Evolutionary conservation across 2,329 filamentous ascomycete species (phyloP).

Genomic region (Epicoccum sorghinum): DNA sequence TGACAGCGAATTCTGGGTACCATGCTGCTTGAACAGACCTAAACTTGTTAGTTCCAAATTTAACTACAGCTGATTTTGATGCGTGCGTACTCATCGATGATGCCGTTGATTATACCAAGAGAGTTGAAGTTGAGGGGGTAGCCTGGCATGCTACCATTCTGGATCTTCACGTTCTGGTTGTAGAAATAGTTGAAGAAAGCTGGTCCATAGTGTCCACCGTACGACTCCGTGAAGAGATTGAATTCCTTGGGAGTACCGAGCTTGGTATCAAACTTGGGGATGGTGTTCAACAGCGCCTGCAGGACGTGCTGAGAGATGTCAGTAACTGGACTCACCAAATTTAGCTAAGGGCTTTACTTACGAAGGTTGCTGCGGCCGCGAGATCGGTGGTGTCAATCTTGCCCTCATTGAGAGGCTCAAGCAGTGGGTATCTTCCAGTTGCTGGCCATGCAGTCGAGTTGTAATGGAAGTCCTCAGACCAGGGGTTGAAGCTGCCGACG

Average conservation of each 20-base stretch:
- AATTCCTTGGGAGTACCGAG: constrained; percentile 43
- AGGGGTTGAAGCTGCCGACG: constrained; percentile 43
- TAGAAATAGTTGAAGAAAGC: constrained; percentile 65
- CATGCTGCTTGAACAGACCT: constrained; percentile 53
- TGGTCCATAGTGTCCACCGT: constrained; percentile 58
- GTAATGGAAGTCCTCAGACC: constrained; percentile 53
- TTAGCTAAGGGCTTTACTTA: constrained; percentile 21
- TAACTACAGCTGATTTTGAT: background rate
- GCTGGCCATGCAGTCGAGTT: constrained; percentile 50
- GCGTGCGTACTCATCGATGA: constrained; percentile 41
- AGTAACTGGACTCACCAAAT: no score
- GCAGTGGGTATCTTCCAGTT: constrained; percentile 55
- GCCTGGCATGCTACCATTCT: constrained; percentile 56
- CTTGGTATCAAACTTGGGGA: constrained; percentile 32
- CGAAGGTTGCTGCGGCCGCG: constrained; percentile 54
- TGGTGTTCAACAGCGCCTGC: constrained; percentile 30
- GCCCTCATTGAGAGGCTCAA: constrained; percentile 53
- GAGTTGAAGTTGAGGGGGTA: constrained; percentile 61
- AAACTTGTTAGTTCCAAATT: background rate
- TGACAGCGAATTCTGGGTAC: constrained; percentile 59
- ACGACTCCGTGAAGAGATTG: constrained; percentile 65
- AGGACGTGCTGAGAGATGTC: constrained; percentile 24
- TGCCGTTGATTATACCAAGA: constrained; percentile 59
- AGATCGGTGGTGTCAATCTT: constrained; percentile 61
- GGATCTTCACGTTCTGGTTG: constrained; percentile 62